Base-by-base conservation (phyloP, 2,329 filamentous ascomycete species). In the Pseudocercospora vitis region DNA sequence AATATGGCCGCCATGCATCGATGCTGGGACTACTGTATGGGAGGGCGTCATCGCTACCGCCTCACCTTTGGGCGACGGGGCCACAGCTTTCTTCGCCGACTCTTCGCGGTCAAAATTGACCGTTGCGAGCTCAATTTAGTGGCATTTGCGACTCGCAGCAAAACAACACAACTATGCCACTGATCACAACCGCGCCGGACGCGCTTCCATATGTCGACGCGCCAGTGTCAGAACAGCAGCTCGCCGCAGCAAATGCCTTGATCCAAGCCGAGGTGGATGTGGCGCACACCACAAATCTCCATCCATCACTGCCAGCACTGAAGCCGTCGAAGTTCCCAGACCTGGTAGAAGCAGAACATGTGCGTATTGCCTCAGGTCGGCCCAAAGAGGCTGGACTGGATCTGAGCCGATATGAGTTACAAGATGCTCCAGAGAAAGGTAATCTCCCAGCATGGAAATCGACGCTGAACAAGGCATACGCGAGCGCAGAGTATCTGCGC, bases 191-290 rank as follows among this genome's bases (percentile, higher is more conserved):
- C 69, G 81, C 86, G 57, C 86, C 91, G 74, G 88, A 94, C 69
- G 89, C 87, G 18, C 83, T 95, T 18, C 88, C 89, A 45, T 92
- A 96, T 74, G 87, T 97, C 71, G 92, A 99, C 74, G 67, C 78
- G 14, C 82, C 87, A 49, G 87, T 87, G 33, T 85, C 86, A 4
- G 69, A 79, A 16, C 63, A 76, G 47, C 82, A 84, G 65, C 83
- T 88, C 65, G 74, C 79, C 52, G 80, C 83, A 57, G 89, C 90
- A 53, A 78, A 84, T 70, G 75, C 82, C 58, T 82, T 92, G 60
- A 86, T 96, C 63, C 70, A 79, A 56, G 75, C 81, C 66, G 89
- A 95, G 68, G 77, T 87, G 48, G 66, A 78, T 24, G 56, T 75
- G 12, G 73, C 79, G 55, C 70, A 78, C 65, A 63, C 72, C 53